Evolutionary conservation across 2,329 filamentous ascomycete species (phyloP).

Genomic region (Chaetomium sp.): DNA sequence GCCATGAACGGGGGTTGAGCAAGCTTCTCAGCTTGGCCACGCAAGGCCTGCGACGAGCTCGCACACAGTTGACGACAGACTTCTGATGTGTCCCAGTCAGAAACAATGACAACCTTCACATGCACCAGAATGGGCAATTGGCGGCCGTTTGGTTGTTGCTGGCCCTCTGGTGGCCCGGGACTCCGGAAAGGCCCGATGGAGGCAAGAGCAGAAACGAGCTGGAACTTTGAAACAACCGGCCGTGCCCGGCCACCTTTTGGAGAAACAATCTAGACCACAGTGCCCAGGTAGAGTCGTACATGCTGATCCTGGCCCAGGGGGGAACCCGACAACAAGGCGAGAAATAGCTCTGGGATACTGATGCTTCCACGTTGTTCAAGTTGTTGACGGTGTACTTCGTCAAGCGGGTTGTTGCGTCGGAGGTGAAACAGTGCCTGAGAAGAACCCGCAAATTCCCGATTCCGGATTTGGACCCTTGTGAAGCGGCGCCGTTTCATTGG

Average conservation of each 20-base stretch:
- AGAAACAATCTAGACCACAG: background rate
- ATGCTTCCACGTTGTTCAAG: background rate
- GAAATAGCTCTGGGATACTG: background rate
- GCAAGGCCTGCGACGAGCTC: too few species aligned
- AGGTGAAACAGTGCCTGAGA: background rate
- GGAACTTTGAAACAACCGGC: slow-evolving; percentile 7
- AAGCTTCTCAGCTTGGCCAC: too few species aligned
- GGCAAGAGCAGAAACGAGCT: background rate
- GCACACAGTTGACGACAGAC: too few species aligned
- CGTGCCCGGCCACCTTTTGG: background rate
- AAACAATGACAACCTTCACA: background rate
- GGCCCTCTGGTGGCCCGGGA: background rate
- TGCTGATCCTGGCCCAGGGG: background rate
- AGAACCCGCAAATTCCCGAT: slow-evolving; percentile 10
- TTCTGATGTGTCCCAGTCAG: too few species aligned
- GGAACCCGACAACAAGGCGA: background rate
- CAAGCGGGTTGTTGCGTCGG: too few species aligned
- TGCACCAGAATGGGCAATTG: background rate
- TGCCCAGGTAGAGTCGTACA: too few species aligned
- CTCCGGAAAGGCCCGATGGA: slow-evolving; percentile 8
- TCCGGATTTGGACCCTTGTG: background rate
- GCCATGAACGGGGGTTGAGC: too few species aligned
- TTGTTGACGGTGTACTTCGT: background rate
- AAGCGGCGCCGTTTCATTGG: background rate
- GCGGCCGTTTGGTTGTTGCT: background rate